Percentiles rank a stretch among this genome's conserved stretches.
phyloP scores from a whole-genome alignment of 345 rosid species.

The Eucalyptus grandis region DNA sequence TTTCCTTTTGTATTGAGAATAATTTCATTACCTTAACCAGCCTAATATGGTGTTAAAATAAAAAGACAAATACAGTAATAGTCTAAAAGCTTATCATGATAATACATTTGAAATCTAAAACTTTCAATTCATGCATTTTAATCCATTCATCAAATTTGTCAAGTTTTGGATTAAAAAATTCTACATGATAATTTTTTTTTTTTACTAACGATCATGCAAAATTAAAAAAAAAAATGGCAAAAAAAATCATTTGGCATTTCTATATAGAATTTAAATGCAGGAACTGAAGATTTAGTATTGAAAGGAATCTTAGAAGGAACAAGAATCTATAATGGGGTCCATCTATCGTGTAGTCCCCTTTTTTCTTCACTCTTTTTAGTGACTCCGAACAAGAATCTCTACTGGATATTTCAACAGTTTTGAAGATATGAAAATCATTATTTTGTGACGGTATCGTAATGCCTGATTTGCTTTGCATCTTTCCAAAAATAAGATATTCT shows the following conservation, averaged over 20 bases:
- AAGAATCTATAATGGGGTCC: neutral
- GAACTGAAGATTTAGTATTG: neutral
- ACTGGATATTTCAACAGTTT: neutral
- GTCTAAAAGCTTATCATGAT: neutral
- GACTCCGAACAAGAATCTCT: neutral
- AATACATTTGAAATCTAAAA: neutral
- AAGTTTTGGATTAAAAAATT: neutral
- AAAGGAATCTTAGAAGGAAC: neutral
- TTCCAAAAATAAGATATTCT: no score
- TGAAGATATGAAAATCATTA: no score
- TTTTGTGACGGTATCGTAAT: no score
- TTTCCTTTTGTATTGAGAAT: no score
- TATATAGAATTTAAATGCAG: neutral
- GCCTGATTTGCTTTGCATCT: no score
- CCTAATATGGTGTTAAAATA: neutral
- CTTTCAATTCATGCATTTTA: neutral
- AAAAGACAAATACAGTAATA: neutral
- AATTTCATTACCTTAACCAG: no score
- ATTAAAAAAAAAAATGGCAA: rapidly evolving
- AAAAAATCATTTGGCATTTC: neutral
- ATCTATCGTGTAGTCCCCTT: neutral
- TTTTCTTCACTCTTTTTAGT: neutral
- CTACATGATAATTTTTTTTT: neutral
- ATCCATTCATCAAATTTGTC: neutral
- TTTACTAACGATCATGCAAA: neutral